Evolutionary conservation across 2,329 filamentous ascomycete genomes (phyloP), one percentile per base, ranked within the genome.

Genomic region (Clarireedia paspali): DNA sequence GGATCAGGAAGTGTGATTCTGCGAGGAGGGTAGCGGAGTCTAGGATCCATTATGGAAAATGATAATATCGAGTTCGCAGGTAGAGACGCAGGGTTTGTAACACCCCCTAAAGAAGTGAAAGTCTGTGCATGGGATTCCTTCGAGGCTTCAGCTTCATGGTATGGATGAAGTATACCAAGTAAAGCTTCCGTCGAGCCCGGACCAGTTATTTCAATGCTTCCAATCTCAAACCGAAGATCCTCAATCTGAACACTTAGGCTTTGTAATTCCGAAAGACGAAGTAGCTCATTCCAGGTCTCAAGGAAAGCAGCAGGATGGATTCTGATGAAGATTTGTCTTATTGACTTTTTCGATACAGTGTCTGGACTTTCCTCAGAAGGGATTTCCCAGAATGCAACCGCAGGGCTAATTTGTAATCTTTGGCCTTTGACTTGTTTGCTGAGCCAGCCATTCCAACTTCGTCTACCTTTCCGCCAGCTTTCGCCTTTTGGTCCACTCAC

Each of bases 181-280:
- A 99, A 74, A 2, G 87, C 77, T 70, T 96, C 91, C 1, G 87
- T 90, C 3, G 91, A 88, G 6, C 82, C 87, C 12, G 91, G 91
- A 0, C 86, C 86, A 15, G 76, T 79, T 39, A 88, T 74, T 56
- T 87, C 81, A 59, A 89, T 86, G 61, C 85, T 88, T 30, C 86
- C 86, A 68, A 89, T 78, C 65, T 89, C 85, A 62, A 85, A 89
- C 4, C 86, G 77, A 36, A 89, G 70, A 66, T 89, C 85, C 64
- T 87, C 82, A 14, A 86, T 72, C 58, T 75, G 76, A 10, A 87
- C 77, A 26, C 74, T 71, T n/a, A 82, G 83, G 56, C 78, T 83
- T 64, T 82, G 83, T 15, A 77, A 72, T 64, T 84, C 87, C 1
- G 80, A 77, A 5, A 81, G 67, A 44, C 75, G 76, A 48, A 85